phyloP scores from a whole-genome alignment of 768 basidiomycete species.

The Hericium alpestre region DNA sequence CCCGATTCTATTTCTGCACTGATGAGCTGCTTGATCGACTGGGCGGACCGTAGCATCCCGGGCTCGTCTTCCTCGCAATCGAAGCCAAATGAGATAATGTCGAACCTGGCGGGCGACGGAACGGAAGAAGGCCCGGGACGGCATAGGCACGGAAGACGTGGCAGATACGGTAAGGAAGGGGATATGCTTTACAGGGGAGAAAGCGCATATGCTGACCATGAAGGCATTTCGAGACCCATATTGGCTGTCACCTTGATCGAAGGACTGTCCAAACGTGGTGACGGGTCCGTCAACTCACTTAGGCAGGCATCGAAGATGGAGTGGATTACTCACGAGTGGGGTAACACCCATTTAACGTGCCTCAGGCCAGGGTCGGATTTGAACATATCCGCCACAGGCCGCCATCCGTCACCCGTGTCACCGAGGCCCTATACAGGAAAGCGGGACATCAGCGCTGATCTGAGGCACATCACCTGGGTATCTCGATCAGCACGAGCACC shows the following conservation, averaged over 20 bases:
- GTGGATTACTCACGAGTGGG: slow-evolving; percentile 53
- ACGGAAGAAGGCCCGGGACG: background rate
- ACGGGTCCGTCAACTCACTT: background rate
- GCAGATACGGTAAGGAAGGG: background rate
- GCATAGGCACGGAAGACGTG: background rate
- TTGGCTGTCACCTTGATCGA: slow-evolving; percentile 57
- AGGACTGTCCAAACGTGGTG: slow-evolving; percentile 5
- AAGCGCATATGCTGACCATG: slow-evolving; percentile 38
- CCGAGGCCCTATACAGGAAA: slow-evolving; percentile 53
- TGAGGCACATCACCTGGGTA: background rate
- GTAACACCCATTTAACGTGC: slow-evolving; percentile 86
- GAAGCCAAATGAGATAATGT: slow-evolving; percentile 58
- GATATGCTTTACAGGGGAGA: background rate
- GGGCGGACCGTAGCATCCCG: slow-evolving; percentile 61
- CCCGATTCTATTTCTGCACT: slow-evolving; percentile 64
- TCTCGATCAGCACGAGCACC: slow-evolving; percentile 1
- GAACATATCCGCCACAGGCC: slow-evolving; percentile 64
- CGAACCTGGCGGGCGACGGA: slow-evolving; percentile 45
- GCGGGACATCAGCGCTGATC: background rate
- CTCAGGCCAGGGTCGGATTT: slow-evolving; percentile 39
- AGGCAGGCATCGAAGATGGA: slow-evolving; percentile 6
- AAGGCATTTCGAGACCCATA: slow-evolving; percentile 62
- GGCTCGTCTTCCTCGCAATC: slow-evolving; percentile 57
- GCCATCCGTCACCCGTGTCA: slow-evolving; percentile 67
- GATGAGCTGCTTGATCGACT: slow-evolving; percentile 58